phyloP scores from a whole-genome alignment of 768 basidiomycete species.

The Leccinum sublutescens region DNA sequence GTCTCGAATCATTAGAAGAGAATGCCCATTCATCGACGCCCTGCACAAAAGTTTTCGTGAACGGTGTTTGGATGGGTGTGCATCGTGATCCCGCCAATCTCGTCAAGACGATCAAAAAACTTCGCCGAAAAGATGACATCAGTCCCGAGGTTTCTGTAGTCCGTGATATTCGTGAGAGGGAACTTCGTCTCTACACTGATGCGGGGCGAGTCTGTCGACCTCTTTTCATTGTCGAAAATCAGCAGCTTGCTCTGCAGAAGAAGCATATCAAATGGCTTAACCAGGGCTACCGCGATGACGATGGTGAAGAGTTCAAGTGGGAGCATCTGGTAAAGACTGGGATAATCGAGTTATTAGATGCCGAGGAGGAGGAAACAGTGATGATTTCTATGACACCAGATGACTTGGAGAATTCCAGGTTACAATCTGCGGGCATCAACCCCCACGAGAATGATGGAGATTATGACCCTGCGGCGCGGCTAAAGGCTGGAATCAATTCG shows the following conservation, averaged over 20 bases:
- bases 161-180: constrained; percentile 94
- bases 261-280: constrained; percentile 76
- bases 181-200: constrained; percentile 92
- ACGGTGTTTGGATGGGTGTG: constrained; percentile 99
- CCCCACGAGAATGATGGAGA: constrained; percentile 61
- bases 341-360: constrained; percentile 91
- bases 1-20: constrained; percentile 91
- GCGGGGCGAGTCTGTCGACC: constrained; percentile 97
- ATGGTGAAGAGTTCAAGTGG: constrained; percentile 73
- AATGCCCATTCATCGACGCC: constrained; percentile 82
- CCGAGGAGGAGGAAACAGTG: constrained; percentile 98
- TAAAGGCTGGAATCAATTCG: constrained; percentile 81
- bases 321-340: constrained; percentile 81
- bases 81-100: constrained; percentile 93
- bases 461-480: constrained; percentile 82
- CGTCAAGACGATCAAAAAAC: constrained; percentile 88
- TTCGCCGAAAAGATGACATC: constrained; percentile 93
- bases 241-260: constrained; percentile 80
- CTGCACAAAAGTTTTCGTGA: constrained; percentile 96
- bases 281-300: constrained; percentile 56
- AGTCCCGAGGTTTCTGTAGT: constrained; percentile 96
- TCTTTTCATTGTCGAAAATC: constrained; percentile 93
- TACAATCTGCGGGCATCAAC: constrained; percentile 59
- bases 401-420: constrained; percentile 83
- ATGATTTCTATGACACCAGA: constrained; percentile 99